Conservation (phyloP, 805 yeast genomes). For the Saccharomyces paradoxus region DNA sequence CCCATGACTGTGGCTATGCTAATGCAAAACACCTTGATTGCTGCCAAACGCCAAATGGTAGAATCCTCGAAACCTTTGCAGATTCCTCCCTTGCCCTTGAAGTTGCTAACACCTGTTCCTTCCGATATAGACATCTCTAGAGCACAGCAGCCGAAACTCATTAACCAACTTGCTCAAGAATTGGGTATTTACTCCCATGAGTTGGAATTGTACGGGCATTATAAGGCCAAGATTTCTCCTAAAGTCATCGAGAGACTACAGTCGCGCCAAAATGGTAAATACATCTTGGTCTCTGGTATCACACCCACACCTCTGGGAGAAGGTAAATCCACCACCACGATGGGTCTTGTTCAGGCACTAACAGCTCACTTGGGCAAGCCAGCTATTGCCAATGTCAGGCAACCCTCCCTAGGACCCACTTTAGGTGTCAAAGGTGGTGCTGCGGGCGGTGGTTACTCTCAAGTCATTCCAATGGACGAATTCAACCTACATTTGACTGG, state of each 20-base stretch:
- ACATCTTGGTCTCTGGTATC: conserved; percentile 72
- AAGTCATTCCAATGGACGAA: conserved; percentile 84
- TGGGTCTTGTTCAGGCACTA: conserved; percentile 73
- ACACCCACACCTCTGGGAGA: conserved; percentile 84
- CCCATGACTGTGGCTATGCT: conserved; percentile 88
- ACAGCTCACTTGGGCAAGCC: conserved; percentile 66
- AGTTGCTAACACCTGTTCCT: conserved; percentile 61
- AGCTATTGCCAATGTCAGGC: conserved; percentile 75
- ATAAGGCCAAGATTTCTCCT: conserved; percentile 69
- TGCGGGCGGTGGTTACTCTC: conserved; percentile 85
- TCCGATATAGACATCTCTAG: conserved; percentile 74
- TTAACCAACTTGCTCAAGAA: conserved; percentile 60
- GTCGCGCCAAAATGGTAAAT: conserved; percentile 56
- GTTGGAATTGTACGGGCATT: conserved; percentile 65
- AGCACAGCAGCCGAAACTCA: conserved; percentile 63
- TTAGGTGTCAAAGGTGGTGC: conserved; percentile 88
- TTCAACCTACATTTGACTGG: conserved; percentile 82
- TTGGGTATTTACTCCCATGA: conserved; percentile 60
- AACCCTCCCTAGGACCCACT: conserved; percentile 85
- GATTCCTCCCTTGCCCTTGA: conserved; percentile 47
- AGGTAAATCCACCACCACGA: conserved; percentile 78
- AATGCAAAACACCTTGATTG: conserved; percentile 59
- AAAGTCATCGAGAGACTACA: conserved; percentile 55
- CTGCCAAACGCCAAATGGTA: conserved; percentile 47
- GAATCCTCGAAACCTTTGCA: conserved; percentile 18